phyloP scores from a whole-genome alignment of 1,284 basidiomycete genomes.

The Trichosporon coremiiforme region DNA sequence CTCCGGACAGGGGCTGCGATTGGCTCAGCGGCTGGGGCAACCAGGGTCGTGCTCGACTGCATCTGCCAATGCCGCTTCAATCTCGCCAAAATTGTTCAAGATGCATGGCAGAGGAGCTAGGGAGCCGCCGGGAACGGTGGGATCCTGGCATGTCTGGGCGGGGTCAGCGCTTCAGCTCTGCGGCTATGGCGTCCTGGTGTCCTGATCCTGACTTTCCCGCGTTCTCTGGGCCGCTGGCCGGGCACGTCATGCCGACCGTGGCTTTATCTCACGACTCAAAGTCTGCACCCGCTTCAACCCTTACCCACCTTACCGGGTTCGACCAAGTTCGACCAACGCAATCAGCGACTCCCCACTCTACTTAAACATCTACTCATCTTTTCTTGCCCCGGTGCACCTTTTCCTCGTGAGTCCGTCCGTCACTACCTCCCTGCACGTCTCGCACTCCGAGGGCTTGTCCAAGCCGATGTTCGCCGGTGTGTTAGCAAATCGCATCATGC shows the following conservation, averaged over 20 bases:
- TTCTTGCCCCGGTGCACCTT: background rate
- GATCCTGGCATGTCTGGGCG: background rate
- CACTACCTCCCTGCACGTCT: background rate
- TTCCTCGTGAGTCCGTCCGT: background rate
- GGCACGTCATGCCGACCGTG: background rate
- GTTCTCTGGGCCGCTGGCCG: background rate
- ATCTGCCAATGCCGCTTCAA: constrained; percentile 19
- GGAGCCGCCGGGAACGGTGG: background rate
- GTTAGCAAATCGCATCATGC: constrained; percentile 3
- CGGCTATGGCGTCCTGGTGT: background rate
- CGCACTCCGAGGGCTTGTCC: background rate
- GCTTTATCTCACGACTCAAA: constrained; percentile 1
- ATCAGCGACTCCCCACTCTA: background rate
- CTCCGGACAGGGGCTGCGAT: background rate
- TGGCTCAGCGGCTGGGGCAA: background rate
- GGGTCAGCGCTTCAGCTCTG: background rate
- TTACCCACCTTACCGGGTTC: constrained; percentile 9
- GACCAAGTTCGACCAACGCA: background rate
- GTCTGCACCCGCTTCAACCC: constrained; percentile 2
- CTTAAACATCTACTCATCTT: background rate
- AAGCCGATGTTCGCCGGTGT: background rate
- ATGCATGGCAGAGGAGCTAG: background rate
- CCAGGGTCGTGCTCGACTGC: background rate
- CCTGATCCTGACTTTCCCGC: background rate
- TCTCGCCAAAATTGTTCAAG: background rate